phyloP scores from a whole-genome alignment of 306 rosid species.

The Lagenaria siceraria region DNA sequence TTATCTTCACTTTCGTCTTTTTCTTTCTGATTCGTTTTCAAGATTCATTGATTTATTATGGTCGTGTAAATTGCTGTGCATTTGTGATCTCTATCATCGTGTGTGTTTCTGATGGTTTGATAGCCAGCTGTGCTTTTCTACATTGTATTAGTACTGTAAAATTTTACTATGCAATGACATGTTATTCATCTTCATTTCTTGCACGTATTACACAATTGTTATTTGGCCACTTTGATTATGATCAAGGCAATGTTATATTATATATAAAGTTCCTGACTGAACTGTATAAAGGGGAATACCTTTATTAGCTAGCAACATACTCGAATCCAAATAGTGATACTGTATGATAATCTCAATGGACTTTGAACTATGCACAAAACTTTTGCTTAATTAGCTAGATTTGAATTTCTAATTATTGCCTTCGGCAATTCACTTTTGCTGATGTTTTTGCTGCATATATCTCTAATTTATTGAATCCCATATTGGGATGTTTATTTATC shows the following conservation, averaged over 20 bases:
- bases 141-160: background rate
- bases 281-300: background rate
- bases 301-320: background rate
- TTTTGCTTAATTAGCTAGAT: background rate
- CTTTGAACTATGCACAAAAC: background rate
- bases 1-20: background rate
- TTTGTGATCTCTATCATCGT: background rate
- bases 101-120: background rate
- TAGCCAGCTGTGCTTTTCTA: background rate
- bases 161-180: background rate
- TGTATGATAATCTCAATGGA: background rate
- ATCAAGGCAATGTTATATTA: background rate
- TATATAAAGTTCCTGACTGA: background rate
- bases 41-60: background rate
- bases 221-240: background rate
- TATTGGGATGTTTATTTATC: background rate
- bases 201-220: background rate
- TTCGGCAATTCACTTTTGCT: background rate
- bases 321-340: background rate
- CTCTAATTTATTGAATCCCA: background rate
- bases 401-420: background rate
- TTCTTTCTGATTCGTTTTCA: background rate
- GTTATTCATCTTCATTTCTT: background rate
- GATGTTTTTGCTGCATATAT: background rate
- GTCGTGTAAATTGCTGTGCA: background rate